Evolutionary conservation across 169 alveolate species (phyloP), one percentile per base, ranked within the genome.

Genomic region (Plasmodium gallinaceum): DNA sequence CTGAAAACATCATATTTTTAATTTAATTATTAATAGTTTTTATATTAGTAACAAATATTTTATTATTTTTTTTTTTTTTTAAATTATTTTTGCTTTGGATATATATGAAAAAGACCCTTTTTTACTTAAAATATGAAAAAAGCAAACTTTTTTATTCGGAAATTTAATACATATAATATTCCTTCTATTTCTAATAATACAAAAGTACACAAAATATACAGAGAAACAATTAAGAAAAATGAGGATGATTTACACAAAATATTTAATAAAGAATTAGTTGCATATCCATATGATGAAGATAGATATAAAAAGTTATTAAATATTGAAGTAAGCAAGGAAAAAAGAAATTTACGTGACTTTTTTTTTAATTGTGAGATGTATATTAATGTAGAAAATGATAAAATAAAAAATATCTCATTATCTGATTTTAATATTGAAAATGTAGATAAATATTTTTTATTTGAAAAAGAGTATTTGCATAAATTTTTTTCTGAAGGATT

Each of bases 241-340:
- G 85, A 83, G 52, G 86, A 83, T 12, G 91, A 68, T 46, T 54
- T 83, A 43, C 42, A n/a, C n/a, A 83, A 83, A 22, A 83, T 83
- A 39, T 83, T 46, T 48, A 83, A 83, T 64, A 83, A 66, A 32
- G 91, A 83, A 14, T 42, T 83, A 61, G 91, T 83, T 43, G 91
- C 91, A 54, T 83, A 37, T 26, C 91, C 91, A 16, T 83, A 83
- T 57, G 91, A 83, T 3, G 91, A 83, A 54, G 91, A 83, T 7
- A 68, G 57, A 83, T 83, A 68, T 54, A 66, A 54, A n/a, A 62
- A 83, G 37, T 62, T 83, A 39, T 61, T 83, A 83, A 66, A 83
- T 48, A 83, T 83, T 39, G 54, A 68, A 57, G 74, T 18, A n/a
- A 68, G 26, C 7, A 39, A 57, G 32, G 71, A 32, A 57, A 83